Evolutionary conservation across 2,329 filamentous ascomycete species (phyloP), one percentile per base, ranked within the genome.

Genomic region (Colletotrichum tofieldiae): DNA sequence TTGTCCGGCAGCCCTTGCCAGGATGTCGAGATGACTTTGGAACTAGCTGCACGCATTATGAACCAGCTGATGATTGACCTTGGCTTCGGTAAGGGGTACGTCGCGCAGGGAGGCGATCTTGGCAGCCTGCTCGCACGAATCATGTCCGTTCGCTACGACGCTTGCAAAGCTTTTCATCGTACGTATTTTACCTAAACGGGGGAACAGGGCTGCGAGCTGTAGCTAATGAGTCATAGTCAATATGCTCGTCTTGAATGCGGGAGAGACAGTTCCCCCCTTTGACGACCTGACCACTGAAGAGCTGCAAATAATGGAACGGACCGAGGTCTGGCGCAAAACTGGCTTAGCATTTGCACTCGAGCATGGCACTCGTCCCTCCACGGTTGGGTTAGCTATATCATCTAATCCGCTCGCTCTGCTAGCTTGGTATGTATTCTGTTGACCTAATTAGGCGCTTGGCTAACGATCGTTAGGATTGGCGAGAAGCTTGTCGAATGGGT

Each of bases 41-140:
- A 74, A 1, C 73, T 74, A 81, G 32, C 64, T 18, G 83, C 86
- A 0, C 78, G 81, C 1, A 77, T 88, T 16, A 80, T 90, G 67
- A 82, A 90, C 77, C 80, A 84, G 29, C 75, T 90, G 1, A 87
- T 91, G 84, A 72, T 85, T 1, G 81, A 80, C 0, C 82, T 91
- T 6, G 89, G 89, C 0, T 88, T 91, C 63, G 81, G 79, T 0
- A 72, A 74, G 1, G 85, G 85, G 2, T 91, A 91, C 74, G 77
- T 90, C 9, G 83, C 83, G 0, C 88, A 90, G 77, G 89, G 89
- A 14, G 89, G 89, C 6, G 89, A 91, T 75, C 80, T 91, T 5
- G 86, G 88, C 2, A 83, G 82, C 61, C 78, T 82, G 35, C 68
- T 89, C 3, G 79, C 83, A 0, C 78, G 86, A n/a, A 75, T 83